Conservation (phyloP, 2,329 filamentous ascomycete species). For the Penicillium sp. region DNA sequence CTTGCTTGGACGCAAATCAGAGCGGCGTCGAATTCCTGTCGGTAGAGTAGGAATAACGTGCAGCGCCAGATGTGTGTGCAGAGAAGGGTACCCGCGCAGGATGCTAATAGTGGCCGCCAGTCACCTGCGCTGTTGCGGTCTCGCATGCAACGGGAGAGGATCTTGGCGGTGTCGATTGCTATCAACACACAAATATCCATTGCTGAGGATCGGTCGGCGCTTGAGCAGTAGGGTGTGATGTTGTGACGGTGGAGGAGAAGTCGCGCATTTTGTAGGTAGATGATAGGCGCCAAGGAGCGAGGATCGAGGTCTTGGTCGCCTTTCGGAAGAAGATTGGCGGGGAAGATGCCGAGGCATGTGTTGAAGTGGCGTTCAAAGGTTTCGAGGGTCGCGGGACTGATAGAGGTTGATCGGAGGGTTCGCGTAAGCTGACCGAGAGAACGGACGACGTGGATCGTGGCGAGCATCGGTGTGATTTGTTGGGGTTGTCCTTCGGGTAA, state of each 20-base stretch:
- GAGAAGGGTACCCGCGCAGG: slow-evolving; percentile 67
- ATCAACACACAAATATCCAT: slow-evolving; percentile 68
- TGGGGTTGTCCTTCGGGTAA: slow-evolving; percentile 33
- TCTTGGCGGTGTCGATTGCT: slow-evolving; percentile 70
- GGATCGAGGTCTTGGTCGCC: slow-evolving; percentile 66
- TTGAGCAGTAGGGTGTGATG: slow-evolving; percentile 64
- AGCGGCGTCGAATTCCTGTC: slow-evolving; percentile 67
- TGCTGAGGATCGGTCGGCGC: slow-evolving; percentile 62
- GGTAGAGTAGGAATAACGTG: slow-evolving; percentile 70
- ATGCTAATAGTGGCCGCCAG: slow-evolving; percentile 56
- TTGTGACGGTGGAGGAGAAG: slow-evolving; percentile 86
- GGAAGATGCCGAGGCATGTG: slow-evolving; percentile 69
- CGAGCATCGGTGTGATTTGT: slow-evolving; percentile 66
- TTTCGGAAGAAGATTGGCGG: slow-evolving; percentile 64
- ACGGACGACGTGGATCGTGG: slow-evolving; percentile 74
- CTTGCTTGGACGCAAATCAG: slow-evolving; percentile 67
- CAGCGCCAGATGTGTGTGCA: slow-evolving; percentile 85
- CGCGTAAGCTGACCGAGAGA: slow-evolving; percentile 69
- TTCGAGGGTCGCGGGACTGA: slow-evolving; percentile 64
- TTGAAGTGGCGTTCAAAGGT: slow-evolving; percentile 77
- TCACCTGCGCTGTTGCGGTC: slow-evolving; percentile 31
- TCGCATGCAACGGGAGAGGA: slow-evolving; percentile 63
- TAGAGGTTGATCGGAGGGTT: slow-evolving; percentile 61
- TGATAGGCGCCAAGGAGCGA: slow-evolving; percentile 66
- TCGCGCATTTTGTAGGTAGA: slow-evolving; percentile 76